Evolutionary conservation across 768 basidiomycete species (phyloP), one percentile per base, ranked within the genome.

Genomic region (Mycena filopes): DNA sequence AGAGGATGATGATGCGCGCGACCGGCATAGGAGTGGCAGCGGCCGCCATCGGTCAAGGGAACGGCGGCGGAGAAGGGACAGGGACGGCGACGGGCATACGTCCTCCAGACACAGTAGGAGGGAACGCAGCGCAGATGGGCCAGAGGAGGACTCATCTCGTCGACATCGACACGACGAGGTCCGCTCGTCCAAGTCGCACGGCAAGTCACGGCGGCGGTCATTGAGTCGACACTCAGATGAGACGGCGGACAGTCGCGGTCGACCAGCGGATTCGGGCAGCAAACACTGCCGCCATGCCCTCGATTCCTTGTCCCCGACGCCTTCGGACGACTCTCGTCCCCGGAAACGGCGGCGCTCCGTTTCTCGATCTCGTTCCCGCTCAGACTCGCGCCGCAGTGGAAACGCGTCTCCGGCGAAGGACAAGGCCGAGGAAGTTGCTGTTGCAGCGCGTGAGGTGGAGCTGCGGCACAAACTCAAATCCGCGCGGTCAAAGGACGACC

Each of bases 1-100:
- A 80, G 82, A 82, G 23, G 69, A 65, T 61, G 61, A 77, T 81
- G 56, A 80, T 76, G 70, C 79, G 29, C 72, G 70, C 4, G 72
- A 68, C 5, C 43, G 59, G 26, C 64, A 59, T 36, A 63, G 63
- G 29, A 70, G 72, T 57, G 74, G 72, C 62, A 70, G 72, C 55
- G 74, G 72, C 62, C 67, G 76, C 60, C 47, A 56, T 47, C 38
- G 70, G 57, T 63, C 67, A 18, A 45, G 62, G 49, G 63, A 68
- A 12, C 58, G 53, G 16, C 61, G 57, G 26, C 62, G 56, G 11
- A 54, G 46, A 13, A 18, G 55, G 11, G 75, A 75, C 26, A 21
- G 55, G 9, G 75, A 75, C 26, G 66, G 74, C 13, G 73, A 71
- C 23, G 63, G 73, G 5, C 49, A 56, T 40, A 40, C 65, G 16